Base-by-base conservation (phyloP, 2,329 filamentous ascomycete species). In the Aureobasidium vineae region DNA sequence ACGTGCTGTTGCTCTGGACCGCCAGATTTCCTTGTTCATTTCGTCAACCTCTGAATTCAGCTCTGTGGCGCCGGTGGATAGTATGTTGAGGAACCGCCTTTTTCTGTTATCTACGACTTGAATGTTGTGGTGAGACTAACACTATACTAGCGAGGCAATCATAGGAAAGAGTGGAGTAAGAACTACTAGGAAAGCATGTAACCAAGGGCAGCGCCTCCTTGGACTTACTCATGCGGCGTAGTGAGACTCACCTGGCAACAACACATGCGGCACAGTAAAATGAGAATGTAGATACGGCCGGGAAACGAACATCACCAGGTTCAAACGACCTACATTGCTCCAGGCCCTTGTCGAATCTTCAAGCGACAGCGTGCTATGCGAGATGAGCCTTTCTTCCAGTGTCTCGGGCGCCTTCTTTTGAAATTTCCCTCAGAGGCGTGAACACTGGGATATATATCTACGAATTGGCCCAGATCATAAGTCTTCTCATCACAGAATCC, bases 141-240 rank as follows among this genome's bases (percentile, higher is more conserved):
- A 49, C 26, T 49, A 23, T 61, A 61, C 57, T 61, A 61, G 57
- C 41, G 41, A 61, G 41, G 41, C 49, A n/a, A 33, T 49, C 16
- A 61, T 61, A 61, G 57, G n/a, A 49, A 23, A 61, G 57, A 23
- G 57, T 49, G 26, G 57, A 49, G 33, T 61, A 49, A 49, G 41
- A 33, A 16, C 16, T 36, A 61, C 26, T 61, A 61, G 41, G 41
- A 3, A 61, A 47, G 40, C 33, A 61, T 47, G 23, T 15, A 49
- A 21, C 33, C 16, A 33, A 33, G 23, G 26, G 45, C 19, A 49
- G 33, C 33, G 5, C 31, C 26, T 47, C 40, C 5, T 61, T 21
- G 15, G 1, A 49, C 23, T 41, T 31, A 40, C 41, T 61, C 36
- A 41, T 33, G 31, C 31, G 31, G 31, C 31, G 31, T 33, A 10